Evolutionary conservation across 2,329 filamentous ascomycete genomes (phyloP).

Genomic region (Paramyrothecium roridum): DNA sequence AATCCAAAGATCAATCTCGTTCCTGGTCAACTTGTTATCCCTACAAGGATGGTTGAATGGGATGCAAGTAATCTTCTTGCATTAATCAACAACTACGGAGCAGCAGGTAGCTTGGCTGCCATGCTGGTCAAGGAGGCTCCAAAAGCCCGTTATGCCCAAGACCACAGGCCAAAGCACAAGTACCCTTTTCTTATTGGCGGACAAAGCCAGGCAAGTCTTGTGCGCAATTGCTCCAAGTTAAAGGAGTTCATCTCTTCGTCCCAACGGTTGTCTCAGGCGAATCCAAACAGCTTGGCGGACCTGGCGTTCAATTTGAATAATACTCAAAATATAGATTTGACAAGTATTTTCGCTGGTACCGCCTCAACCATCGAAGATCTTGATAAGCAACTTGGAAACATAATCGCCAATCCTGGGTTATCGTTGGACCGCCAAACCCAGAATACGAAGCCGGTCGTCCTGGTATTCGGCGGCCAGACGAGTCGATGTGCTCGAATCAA

Average conservation of each 20-base stretch:
- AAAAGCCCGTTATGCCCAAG: too few species aligned
- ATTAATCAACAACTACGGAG: conserved; percentile 1
- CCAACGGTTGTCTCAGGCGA: neutral
- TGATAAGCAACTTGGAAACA: neutral
- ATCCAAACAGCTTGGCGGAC: neutral
- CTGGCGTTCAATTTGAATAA: neutral
- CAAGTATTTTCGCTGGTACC: neutral
- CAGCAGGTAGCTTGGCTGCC: too few species aligned
- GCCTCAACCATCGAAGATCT: neutral
- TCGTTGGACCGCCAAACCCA: too few species aligned
- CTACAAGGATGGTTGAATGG: neutral
- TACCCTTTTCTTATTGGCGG: too few species aligned
- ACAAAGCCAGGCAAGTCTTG: too few species aligned
- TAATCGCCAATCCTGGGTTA: too few species aligned
- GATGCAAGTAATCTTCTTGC: neutral
- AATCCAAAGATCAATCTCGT: conserved; percentile 2
- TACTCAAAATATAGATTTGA: neutral
- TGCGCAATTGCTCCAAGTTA: too few species aligned
- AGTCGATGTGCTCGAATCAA: conserved; percentile 24
- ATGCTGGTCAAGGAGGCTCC: too few species aligned
- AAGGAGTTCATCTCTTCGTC: too few species aligned
- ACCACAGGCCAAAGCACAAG: too few species aligned
- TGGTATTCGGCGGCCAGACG: conserved; percentile 18
- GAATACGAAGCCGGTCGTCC: neutral
- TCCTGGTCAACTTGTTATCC: neutral